Evolutionary conservation across 345 rosid species (phyloP).

Genomic region (Eucalyptus rudis): DNA sequence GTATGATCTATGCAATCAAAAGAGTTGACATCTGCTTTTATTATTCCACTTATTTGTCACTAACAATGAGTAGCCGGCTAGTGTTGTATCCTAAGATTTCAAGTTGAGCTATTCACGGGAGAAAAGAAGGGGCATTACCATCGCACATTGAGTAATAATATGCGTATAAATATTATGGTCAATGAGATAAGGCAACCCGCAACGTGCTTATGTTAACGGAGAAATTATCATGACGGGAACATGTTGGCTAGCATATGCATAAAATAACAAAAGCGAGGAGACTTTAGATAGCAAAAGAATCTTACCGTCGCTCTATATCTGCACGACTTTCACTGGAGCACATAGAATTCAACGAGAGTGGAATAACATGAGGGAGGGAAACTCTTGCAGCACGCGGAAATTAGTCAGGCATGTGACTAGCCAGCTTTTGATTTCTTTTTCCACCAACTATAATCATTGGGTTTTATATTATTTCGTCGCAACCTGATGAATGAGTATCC

Average conservation of each 20-base stretch:
- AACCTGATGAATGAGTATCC: background rate
- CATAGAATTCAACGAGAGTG: background rate
- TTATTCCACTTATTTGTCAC: too few relatives aligned
- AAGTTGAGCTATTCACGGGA: too few relatives aligned
- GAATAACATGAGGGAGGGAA: background rate
- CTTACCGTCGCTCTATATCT: background rate
- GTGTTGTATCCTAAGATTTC: too few relatives aligned
- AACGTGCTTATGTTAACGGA: too few relatives aligned
- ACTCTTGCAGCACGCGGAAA: background rate
- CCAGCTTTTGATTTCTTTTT: background rate
- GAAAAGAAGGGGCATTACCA: too few relatives aligned
- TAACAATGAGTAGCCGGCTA: too few relatives aligned
- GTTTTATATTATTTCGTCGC: background rate
- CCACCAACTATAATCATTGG: background rate
- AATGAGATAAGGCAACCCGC: too few relatives aligned
- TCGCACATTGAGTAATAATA: too few relatives aligned
- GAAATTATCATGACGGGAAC: background rate
- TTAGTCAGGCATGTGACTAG: background rate
- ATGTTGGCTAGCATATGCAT: background rate
- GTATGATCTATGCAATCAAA: too few relatives aligned
- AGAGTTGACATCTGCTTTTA: too few relatives aligned
- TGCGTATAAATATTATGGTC: too few relatives aligned
- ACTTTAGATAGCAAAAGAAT: background rate
- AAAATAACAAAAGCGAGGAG: background rate
- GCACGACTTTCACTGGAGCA: too few relatives aligned